A percentile compares a stretch with the other conserved stretches of the same genome.
phyloP scores from a whole-genome alignment of 192 early-diverging fungal species.

The Backusella tuberculispora region DNA sequence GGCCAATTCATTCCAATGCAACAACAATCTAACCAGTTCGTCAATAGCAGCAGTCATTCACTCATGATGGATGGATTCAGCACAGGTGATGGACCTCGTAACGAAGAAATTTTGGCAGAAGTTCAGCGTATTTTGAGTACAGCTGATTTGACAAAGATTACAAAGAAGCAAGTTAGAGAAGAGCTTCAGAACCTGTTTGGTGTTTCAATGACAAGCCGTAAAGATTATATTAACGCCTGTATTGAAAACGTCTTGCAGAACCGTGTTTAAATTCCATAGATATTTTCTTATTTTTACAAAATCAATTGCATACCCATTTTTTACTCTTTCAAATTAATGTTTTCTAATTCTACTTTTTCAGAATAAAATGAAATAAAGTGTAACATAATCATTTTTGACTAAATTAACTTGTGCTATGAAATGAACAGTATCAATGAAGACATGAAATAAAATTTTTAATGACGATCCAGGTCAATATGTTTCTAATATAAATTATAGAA shows the following conservation, averaged over 20 bases:
- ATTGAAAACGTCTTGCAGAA: slow-evolving; percentile 70
- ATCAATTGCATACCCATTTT: slow-evolving; percentile 1
- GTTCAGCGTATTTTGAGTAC: slow-evolving; percentile 73
- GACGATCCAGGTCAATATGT: too few species aligned
- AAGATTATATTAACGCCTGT: slow-evolving; percentile 87
- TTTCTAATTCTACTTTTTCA: background rate
- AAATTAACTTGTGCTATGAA: background rate
- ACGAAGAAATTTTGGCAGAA: slow-evolving; percentile 74
- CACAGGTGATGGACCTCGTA: slow-evolving; percentile 35
- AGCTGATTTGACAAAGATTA: slow-evolving; percentile 74
- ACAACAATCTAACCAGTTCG: background rate
- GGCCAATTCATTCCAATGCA: slow-evolving; percentile 24
- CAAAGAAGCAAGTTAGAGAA: slow-evolving; percentile 88
- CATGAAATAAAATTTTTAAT: too few species aligned
- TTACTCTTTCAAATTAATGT: background rate
- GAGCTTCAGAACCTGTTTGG: slow-evolving; percentile 72
- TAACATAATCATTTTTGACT: slow-evolving; percentile 1
- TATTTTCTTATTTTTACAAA: background rate
- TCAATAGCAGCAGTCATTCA: slow-evolving; percentile 22
- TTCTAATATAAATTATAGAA: too few species aligned
- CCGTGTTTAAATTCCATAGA: slow-evolving; percentile 35
- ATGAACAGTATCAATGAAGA: background rate
- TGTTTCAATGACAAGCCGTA: slow-evolving; percentile 78
- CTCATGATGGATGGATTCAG: slow-evolving; percentile 27
- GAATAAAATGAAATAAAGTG: slow-evolving; percentile 12